Evolutionary conservation across 768 basidiomycete genomes (phyloP).

Genomic region (Galerina sulciceps): DNA sequence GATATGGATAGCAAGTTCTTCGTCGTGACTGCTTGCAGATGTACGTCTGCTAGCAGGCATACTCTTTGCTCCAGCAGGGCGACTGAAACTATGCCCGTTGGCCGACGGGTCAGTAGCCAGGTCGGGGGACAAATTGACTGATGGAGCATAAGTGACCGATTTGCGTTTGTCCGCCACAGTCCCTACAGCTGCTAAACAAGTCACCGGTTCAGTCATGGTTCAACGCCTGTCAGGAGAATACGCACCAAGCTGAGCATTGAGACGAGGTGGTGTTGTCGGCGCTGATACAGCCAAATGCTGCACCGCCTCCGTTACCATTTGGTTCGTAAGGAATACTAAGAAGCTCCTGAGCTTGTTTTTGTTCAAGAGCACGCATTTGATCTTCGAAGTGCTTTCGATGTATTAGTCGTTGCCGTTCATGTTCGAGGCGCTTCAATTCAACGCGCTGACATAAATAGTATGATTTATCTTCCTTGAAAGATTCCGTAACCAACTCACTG

Average conservation of each 20-base stretch:
- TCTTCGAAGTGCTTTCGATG: slow-evolving; percentile 95
- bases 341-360: slow-evolving; percentile 87
- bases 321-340: slow-evolving; percentile 74
- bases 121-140: slow-evolving; percentile 77
- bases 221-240: slow-evolving; percentile 53
- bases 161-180: slow-evolving; percentile 79
- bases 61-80: slow-evolving; percentile 81
- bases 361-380: slow-evolving; percentile 93
- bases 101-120: slow-evolving; percentile 44
- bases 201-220: slow-evolving; percentile 56
- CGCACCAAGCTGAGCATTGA: slow-evolving; percentile 71
- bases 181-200: slow-evolving; percentile 71
- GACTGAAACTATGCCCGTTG: slow-evolving; percentile 60
- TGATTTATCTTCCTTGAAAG: slow-evolving; percentile 8
- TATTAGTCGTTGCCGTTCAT: slow-evolving; percentile 85
- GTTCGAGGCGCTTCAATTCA: slow-evolving; percentile 88
- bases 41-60: slow-evolving; percentile 93
- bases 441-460: slow-evolving; percentile 59
- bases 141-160: slow-evolving; percentile 84
- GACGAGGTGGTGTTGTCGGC: slow-evolving; percentile 85
- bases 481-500: slow-evolving; percentile 53
- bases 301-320: slow-evolving; percentile 50
- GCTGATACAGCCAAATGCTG: slow-evolving; percentile 88
- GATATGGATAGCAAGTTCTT: slow-evolving; percentile 77
- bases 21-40: slow-evolving; percentile 86